Evolutionary conservation across 208 protist species (phyloP).

Genomic region (Leishmania turanica): DNA sequence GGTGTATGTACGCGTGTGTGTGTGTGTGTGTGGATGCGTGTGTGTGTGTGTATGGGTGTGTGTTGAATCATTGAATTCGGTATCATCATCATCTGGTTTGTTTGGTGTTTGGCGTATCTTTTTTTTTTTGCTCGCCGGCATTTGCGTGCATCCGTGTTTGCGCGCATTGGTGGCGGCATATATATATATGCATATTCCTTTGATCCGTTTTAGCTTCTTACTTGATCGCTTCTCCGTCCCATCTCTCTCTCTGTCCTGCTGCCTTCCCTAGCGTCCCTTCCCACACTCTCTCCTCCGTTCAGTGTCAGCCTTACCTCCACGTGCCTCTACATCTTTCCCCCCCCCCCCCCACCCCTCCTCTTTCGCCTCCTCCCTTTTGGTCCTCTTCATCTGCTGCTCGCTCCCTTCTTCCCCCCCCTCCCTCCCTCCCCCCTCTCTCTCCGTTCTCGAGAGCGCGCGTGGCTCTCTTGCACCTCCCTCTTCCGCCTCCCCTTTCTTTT

Average conservation of each 20-base stretch:
- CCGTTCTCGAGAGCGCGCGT: not conserved
- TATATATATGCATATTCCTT: not conserved
- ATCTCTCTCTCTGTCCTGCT: not conserved
- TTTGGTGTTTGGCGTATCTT: constrained; percentile 8
- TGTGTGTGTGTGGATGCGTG: not conserved
- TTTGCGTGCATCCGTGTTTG: not conserved
- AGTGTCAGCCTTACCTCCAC: not conserved
- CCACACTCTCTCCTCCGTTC: not conserved
- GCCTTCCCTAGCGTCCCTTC: not conserved
- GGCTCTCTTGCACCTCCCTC: not conserved
- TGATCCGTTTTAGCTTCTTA: constrained; percentile 12
- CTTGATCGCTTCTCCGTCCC: not conserved
- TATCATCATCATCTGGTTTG: constrained; percentile 22
- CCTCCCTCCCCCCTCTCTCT: not conserved
- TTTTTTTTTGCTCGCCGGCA: constrained; percentile 12
- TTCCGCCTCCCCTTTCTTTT: not conserved
- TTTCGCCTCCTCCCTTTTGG: not conserved
- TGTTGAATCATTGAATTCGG: constrained; percentile 2
- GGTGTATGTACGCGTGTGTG: not conserved
- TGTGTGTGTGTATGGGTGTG: not conserved
- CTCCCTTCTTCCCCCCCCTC: not conserved
- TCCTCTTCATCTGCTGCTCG: not conserved
- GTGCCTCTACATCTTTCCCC: not conserved
- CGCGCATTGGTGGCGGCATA: not conserved
- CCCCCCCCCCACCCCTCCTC: no score